These are phyloP conservation scores for Pinus taeda DNA, from an alignment of 75 land plant genomes.

Conservation along the genomic window DNA sequence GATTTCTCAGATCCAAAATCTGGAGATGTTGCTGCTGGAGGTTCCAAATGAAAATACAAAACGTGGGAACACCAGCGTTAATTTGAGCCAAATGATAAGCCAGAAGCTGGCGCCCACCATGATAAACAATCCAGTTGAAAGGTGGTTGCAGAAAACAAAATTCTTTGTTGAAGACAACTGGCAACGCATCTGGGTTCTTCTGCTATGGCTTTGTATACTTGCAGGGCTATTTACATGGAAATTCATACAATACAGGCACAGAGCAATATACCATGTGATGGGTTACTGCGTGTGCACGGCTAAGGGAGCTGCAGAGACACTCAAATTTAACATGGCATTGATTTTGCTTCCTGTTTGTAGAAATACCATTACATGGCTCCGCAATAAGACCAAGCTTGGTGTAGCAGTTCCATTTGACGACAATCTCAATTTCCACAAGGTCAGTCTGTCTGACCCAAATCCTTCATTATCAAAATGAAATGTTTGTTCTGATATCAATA, in stretches of 20 bases:
- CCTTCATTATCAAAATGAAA: background rate
- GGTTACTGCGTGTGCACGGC: slow-evolving; percentile 63
- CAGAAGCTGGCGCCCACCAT: slow-evolving; percentile 10
- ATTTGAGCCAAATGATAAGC: slow-evolving; percentile 15
- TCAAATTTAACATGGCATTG: slow-evolving; percentile 65
- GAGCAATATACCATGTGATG: slow-evolving; percentile 44
- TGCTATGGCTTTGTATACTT: slow-evolving; percentile 38
- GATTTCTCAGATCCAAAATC: background rate
- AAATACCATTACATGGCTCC: slow-evolving; percentile 53
- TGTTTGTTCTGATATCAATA: background rate
- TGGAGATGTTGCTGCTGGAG: slow-evolving; percentile 1
- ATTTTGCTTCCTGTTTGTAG: slow-evolving; percentile 64
- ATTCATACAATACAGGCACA: slow-evolving; percentile 49
- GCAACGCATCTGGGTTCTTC: slow-evolving; percentile 50
- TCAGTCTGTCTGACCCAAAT: background rate
- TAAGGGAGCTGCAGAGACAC: slow-evolving; percentile 62
- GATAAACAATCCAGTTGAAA: slow-evolving; percentile 3
- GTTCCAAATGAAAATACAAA: slow-evolving; percentile 1
- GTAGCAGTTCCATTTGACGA: slow-evolving; percentile 45
- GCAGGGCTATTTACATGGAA: slow-evolving; percentile 56
- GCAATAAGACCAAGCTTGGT: slow-evolving; percentile 37
- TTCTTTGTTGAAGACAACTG: slow-evolving; percentile 52
- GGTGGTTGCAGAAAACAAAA: slow-evolving; percentile 16
- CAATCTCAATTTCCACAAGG: slow-evolving; percentile 51
- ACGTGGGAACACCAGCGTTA: slow-evolving; percentile 7